Evolutionary conservation across 768 basidiomycete species (phyloP).

Genomic region (Trametes punicea): DNA sequence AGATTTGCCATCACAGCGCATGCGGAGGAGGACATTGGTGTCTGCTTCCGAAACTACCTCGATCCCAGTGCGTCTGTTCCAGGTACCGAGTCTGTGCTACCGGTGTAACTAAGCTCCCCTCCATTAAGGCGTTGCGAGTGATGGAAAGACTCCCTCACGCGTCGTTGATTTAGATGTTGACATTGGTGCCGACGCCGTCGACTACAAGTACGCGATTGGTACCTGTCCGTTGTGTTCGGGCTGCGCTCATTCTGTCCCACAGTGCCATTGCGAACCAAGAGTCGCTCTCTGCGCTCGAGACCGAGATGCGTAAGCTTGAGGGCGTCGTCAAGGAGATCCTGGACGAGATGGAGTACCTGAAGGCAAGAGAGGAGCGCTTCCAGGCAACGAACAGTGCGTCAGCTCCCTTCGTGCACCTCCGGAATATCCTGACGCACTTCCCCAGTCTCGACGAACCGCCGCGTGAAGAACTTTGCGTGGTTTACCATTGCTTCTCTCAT

Average conservation of each 20-base stretch:
- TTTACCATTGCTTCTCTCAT: slow-evolving; percentile 79
- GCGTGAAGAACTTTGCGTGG: slow-evolving; percentile 92
- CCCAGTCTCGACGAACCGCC: slow-evolving; percentile 84
- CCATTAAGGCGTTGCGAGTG: slow-evolving; percentile 43
- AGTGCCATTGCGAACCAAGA: slow-evolving; percentile 99
- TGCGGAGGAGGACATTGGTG: slow-evolving; percentile 90
- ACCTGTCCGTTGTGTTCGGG: background rate
- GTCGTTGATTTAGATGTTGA: slow-evolving; percentile 93
- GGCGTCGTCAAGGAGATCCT: slow-evolving; percentile 91
- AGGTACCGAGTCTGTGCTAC: background rate
- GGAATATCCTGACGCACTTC: background rate
- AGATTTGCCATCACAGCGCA: slow-evolving; percentile 93
- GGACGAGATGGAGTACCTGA: slow-evolving; percentile 91
- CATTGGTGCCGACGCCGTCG: slow-evolving; percentile 96
- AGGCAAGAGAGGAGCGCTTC: slow-evolving; percentile 86
- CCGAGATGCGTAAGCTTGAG: slow-evolving; percentile 97
- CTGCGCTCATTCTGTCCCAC: no score
- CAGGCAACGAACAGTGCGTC: slow-evolving; percentile 81
- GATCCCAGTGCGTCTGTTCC: slow-evolving; percentile 57
- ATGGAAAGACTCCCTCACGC: slow-evolving; percentile 51
- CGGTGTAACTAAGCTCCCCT: background rate
- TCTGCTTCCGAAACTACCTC: slow-evolving; percentile 86
- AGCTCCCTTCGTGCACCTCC: background rate
- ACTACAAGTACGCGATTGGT: slow-evolving; percentile 80
- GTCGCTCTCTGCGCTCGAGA: slow-evolving; percentile 90